These are phyloP conservation scores for Globisporangium nodosum DNA, from an alignment of 352 stramenopile species.

Conservation along the genomic window DNA sequence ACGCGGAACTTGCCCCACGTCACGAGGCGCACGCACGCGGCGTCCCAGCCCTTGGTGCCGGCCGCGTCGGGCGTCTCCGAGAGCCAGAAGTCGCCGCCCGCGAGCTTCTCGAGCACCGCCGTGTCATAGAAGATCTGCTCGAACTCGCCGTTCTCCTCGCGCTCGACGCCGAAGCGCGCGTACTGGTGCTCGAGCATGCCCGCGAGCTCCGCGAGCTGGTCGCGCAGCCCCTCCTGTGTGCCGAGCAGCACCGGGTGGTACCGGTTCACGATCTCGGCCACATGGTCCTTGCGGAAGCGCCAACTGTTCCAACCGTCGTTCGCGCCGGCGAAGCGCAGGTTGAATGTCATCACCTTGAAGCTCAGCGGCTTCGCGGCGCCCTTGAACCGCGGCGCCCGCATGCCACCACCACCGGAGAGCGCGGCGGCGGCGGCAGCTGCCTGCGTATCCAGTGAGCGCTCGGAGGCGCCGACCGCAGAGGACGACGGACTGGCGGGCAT, in stretches of 20 bases:
- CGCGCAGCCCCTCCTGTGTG: constrained; percentile 68
- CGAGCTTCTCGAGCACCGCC: constrained; percentile 41
- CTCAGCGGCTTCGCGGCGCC: constrained; percentile 23
- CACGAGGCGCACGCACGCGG: constrained; percentile 59
- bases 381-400: constrained; percentile 27
- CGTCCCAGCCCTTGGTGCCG: constrained; percentile 58
- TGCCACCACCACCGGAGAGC: constrained; percentile 18
- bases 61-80: constrained; percentile 55
- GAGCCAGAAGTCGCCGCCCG: constrained; percentile 73
- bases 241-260: constrained; percentile 70
- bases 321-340: constrained; percentile 62
- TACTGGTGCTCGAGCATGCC: constrained; percentile 50
- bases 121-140: constrained; percentile 82
- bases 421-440: constrained; percentile 22
- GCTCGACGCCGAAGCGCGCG: constrained; percentile 66
- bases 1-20: constrained; percentile 73
- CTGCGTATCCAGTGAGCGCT: constrained; percentile 28
- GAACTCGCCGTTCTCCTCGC: constrained; percentile 67
- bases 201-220: constrained; percentile 56
- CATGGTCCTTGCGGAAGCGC: constrained; percentile 63
- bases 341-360: constrained; percentile 84
- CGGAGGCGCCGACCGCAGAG: not conserved
- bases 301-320: constrained; percentile 65
- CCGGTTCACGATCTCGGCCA: constrained; percentile 68
- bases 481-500: constrained; percentile 6